Evolutionary conservation across 2,329 filamentous ascomycete species (phyloP).

Genomic region (Parastagonospora avenae): DNA sequence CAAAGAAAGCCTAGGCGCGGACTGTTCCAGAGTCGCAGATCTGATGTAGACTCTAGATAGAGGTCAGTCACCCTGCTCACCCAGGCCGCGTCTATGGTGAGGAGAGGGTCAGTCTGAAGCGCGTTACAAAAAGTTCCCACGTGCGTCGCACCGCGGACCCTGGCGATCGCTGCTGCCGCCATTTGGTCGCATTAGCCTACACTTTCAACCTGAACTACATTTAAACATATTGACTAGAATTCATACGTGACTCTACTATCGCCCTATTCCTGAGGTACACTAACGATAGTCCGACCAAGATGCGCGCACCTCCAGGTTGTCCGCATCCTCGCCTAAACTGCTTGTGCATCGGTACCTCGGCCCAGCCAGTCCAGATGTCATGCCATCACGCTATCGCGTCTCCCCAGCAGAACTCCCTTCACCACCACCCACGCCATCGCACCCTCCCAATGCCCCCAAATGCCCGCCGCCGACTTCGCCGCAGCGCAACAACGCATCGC

Average conservation of each 20-base stretch:
- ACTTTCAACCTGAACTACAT: neutral
- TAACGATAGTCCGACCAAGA: too few relatives aligned
- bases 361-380: constrained; percentile 17
- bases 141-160: constrained; percentile 13
- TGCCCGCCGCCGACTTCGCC: constrained; percentile 71
- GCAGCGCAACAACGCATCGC: constrained; percentile 87
- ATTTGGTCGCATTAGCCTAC: neutral
- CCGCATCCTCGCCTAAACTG: constrained; percentile 8
- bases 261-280: too few relatives aligned
- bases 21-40: neutral
- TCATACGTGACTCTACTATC: neutral
- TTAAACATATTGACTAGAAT: neutral
- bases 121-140: constrained; percentile 18
- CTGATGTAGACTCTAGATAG: neutral
- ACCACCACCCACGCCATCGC: constrained; percentile 3
- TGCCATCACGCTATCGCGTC: constrained; percentile 28
- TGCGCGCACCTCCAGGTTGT: neutral
- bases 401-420: neutral
- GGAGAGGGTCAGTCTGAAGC: constrained; percentile 16
- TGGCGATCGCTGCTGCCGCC: constrained; percentile 4
- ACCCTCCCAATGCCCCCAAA: constrained; percentile 27
- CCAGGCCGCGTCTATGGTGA: constrained; percentile 24
- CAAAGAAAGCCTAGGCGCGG: neutral
- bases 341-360: constrained; percentile 32
- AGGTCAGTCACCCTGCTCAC: constrained; percentile 30